phyloP scores from a whole-genome alignment of 1,284 basidiomycete genomes.

The Takashimella tepidaria region DNA sequence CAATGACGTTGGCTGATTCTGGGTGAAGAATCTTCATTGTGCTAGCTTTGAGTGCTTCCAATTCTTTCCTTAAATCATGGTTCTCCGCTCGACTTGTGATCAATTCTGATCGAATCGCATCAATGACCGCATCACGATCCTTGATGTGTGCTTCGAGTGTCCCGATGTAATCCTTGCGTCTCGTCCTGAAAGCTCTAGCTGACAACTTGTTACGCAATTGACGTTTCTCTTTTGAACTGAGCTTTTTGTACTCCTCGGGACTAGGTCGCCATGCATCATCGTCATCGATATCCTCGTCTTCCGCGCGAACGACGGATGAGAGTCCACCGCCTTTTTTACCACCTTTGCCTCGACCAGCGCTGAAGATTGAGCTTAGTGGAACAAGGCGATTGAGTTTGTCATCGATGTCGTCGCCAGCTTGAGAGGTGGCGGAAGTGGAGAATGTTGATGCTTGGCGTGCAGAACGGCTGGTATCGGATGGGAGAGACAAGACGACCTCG shows the following conservation, averaged over 20 bases:
- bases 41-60: slow-evolving; percentile 69
- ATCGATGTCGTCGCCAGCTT: slow-evolving; percentile 25
- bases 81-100: slow-evolving; percentile 76
- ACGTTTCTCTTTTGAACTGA: slow-evolving; percentile 91
- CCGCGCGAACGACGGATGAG: slow-evolving; percentile 46
- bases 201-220: slow-evolving; percentile 96
- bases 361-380: slow-evolving; percentile 44
- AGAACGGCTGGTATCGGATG: slow-evolving; percentile 11
- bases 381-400: slow-evolving; percentile 37
- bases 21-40: slow-evolving; percentile 49
- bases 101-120: slow-evolving; percentile 79
- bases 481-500: slow-evolving; percentile 13
- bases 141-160: slow-evolving; percentile 90
- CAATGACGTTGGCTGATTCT: slow-evolving; percentile 33
- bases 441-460: slow-evolving; percentile 22
- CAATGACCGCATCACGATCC: slow-evolving; percentile 83
- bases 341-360: slow-evolving; percentile 46
- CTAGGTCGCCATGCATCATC: slow-evolving; percentile 49
- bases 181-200: slow-evolving; percentile 87
- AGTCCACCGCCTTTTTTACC: slow-evolving; percentile 49
- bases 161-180: slow-evolving; percentile 91
- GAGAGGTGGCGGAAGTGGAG: slow-evolving; percentile 10
- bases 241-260: slow-evolving; percentile 91
- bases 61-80: slow-evolving; percentile 71
- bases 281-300: slow-evolving; percentile 46